phyloP scores from a whole-genome alignment of 1,284 basidiomycete species.

The Gomphus sp. region DNA sequence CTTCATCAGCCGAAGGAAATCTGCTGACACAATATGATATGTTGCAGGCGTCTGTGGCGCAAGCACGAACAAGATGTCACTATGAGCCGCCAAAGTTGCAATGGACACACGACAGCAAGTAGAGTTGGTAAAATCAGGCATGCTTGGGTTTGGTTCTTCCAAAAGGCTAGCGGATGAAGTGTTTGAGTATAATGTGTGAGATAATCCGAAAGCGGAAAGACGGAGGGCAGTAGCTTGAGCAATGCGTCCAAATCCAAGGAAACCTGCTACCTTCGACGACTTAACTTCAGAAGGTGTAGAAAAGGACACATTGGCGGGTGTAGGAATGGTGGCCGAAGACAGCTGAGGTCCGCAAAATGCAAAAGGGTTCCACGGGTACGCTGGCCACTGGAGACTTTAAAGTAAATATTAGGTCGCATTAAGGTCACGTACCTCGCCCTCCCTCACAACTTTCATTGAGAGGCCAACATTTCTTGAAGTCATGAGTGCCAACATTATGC shows the following conservation, averaged over 20 bases:
- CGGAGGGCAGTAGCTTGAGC: conserved; percentile 72
- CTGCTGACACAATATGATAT: conserved; percentile 61
- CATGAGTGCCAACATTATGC: conserved; percentile 87
- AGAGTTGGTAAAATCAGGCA: not conserved
- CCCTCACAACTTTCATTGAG: conserved; percentile 54
- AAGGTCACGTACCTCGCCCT: conserved; percentile 44
- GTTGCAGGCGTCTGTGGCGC: conserved; percentile 73
- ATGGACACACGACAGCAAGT: not conserved
- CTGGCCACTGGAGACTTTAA: conserved; percentile 38
- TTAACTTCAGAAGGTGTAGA: conserved; percentile 16
- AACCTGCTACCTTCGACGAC: conserved; percentile 40
- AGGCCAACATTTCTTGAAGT: conserved; percentile 71
- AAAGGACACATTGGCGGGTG: conserved; percentile 31
- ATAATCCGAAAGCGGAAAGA: conserved; percentile 70
- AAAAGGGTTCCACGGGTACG: conserved; percentile 74
- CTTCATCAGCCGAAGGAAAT: conserved; percentile 81
- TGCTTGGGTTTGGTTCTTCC: conserved; percentile 17
- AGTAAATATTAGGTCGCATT: not conserved
- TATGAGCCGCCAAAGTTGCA: conserved; percentile 48
- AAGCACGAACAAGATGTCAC: conserved; percentile 79
- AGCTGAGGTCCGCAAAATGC: conserved; percentile 72
- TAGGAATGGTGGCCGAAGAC: conserved; percentile 34
- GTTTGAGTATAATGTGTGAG: conserved; percentile 55
- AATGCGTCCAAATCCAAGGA: conserved; percentile 92
- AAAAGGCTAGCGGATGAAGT: conserved; percentile 36